Conservation (phyloP, 768 basidiomycete species). For the Trametes maxima region DNA sequence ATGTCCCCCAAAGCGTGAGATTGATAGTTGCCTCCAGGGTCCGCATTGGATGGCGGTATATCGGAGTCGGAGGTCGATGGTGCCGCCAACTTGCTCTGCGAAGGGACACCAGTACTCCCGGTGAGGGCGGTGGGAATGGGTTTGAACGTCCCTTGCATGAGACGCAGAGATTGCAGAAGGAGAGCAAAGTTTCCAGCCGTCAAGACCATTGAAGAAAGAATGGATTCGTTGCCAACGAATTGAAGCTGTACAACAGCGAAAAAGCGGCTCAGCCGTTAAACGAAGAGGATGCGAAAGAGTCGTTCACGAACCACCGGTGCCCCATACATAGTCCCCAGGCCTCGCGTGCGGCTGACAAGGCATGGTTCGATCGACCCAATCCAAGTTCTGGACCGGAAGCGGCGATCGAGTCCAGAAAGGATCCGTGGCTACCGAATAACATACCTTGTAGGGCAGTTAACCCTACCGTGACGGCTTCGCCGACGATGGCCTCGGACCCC, state of each 20-base stretch:
- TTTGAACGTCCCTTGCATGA: constrained; percentile 37
- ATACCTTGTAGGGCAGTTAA: no score
- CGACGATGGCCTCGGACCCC: no score
- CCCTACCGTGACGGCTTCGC: no score
- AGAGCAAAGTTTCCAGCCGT: constrained; percentile 29
- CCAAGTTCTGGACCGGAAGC: background rate
- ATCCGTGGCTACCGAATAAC: no score
- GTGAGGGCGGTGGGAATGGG: constrained; percentile 22
- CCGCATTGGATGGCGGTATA: no score
- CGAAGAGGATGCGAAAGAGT: background rate
- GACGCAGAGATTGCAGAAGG: constrained; percentile 36
- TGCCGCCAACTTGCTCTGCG: background rate
- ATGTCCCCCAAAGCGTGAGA: background rate
- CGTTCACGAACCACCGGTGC: background rate
- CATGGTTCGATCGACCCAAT: background rate
- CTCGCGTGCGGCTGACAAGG: background rate
- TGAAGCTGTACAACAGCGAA: background rate
- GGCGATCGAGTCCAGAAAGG: background rate
- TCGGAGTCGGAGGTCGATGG: background rate
- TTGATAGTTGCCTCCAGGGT: background rate
- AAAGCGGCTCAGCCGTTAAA: background rate
- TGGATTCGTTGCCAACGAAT: background rate
- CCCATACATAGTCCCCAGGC: background rate
- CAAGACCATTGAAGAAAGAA: constrained; percentile 30
- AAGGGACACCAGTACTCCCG: background rate